These are phyloP conservation scores for Hordeum marinum DNA, from an alignment of 176 grass and related monocot genomes.

Conservation along the genomic window DNA sequence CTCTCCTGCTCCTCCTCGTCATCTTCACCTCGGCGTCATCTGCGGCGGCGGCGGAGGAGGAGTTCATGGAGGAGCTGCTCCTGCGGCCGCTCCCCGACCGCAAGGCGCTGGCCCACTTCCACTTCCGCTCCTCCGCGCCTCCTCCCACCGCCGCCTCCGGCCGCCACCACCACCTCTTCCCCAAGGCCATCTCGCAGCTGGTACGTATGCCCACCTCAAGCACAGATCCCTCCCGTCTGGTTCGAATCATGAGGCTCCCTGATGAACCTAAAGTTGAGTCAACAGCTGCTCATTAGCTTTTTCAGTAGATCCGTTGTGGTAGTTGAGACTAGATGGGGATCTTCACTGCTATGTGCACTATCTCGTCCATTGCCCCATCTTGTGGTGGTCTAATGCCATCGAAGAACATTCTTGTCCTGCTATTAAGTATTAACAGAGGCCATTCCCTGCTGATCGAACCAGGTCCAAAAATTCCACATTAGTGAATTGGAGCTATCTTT, in stretches of 20 bases:
- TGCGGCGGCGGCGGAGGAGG: constrained; percentile 26
- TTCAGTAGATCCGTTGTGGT: not conserved
- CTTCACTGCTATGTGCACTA: not conserved
- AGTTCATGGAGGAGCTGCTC: constrained; percentile 81
- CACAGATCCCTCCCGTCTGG: not conserved
- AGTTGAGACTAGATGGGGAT: not conserved
- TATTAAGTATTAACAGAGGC: constrained; percentile 13
- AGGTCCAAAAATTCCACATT: constrained; percentile 79
- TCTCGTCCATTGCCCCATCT: not conserved
- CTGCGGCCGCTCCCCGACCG: constrained; percentile 82
- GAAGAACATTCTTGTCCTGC: not conserved
- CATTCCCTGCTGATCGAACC: constrained; percentile 31
- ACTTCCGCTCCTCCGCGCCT: constrained; percentile 58
- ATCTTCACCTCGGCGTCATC: not conserved
- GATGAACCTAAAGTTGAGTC: not conserved
- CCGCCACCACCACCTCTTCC: constrained; percentile 71
- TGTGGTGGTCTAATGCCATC: not conserved
- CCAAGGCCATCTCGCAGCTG: constrained; percentile 88
- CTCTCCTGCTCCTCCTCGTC: constrained; percentile 12
- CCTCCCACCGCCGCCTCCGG: constrained; percentile 30
- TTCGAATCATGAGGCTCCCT: not conserved
- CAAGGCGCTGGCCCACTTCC: constrained; percentile 81
- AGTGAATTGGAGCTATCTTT: constrained; percentile 92
- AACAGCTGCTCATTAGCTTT: not conserved
- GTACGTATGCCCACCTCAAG: constrained; percentile 20